Conservation (phyloP, 2,329 filamentous ascomycete species). For the Phyllosticta ampelicida region DNA sequence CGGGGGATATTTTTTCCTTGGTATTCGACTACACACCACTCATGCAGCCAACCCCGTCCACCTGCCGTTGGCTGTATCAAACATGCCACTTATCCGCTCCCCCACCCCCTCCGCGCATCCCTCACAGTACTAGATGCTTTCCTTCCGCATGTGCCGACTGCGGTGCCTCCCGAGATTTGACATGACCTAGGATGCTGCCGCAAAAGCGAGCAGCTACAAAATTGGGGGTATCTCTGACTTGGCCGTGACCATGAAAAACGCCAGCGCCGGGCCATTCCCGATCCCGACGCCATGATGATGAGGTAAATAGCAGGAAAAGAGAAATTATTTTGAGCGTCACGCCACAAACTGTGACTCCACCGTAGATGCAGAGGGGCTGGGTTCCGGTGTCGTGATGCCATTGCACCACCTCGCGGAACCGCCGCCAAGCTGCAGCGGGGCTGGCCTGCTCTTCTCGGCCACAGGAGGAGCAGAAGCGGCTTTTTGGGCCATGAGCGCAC, state of each 20-base stretch:
- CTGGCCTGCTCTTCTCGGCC: conserved; percentile 12
- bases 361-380: conserved; percentile 20
- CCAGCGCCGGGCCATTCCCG: not conserved
- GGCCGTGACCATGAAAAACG: conserved; percentile 6
- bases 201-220: conserved; percentile 11
- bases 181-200: conserved; percentile 7
- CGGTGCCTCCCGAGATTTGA: conserved; percentile 1
- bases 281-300: not conserved
- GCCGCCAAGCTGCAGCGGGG: conserved; percentile 19
- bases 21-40: not conserved
- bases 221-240: conserved; percentile 9
- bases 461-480: not conserved
- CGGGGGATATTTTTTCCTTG: not conserved
- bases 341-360: not conserved
- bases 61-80: not conserved
- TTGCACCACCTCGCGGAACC: conserved; percentile 19
- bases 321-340: not conserved
- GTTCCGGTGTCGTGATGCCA: conserved; percentile 28
- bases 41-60: not conserved
- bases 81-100: not conserved
- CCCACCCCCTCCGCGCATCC: not conserved
- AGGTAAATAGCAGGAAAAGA: not conserved
- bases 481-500: conserved; percentile 3
- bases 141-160: not conserved
- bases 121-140: conserved; percentile 1